Evolutionary conservation across 208 protist species (phyloP), one percentile per base, ranked within the genome.

Genomic region (Strigomonas culicis): DNA sequence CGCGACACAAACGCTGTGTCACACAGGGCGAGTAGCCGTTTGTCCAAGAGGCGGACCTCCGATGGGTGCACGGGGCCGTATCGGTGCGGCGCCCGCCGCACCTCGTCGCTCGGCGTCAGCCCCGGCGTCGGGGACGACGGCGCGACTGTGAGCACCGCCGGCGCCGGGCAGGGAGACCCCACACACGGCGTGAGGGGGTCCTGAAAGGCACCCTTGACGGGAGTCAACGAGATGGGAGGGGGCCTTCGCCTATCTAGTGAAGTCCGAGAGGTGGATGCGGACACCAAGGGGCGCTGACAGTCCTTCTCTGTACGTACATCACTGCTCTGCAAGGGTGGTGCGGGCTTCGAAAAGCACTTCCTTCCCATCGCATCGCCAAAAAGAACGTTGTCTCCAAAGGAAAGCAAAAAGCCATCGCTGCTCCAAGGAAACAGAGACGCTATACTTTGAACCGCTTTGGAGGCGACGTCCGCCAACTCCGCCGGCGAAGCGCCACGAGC

Each of bases 391-490:
- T 81, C 79, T 24, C 70, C 36, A 39, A 72, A 77, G 4, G 66
- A 63, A n/a, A 81, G 17, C 10, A 85, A 15, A 46, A 85, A 81
- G 31, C 79, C 79, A 21, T 55, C 55, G 47, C 72, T 79, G 57
- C 71, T 79, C 66, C 68, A 85, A 25, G 79, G 79, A 43, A 71
- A 81, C 13, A 85, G 70, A 27, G 70, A 75, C 44, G 75, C 74
- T 13, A 85, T 41, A 52, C 75, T 75, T 15, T 70, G 71, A 19
- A 85, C 71, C 4, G 79, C 79, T 47, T 77, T 77, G 53, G 62
- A 63, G 1, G 79, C 74, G 19, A 85, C 66, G 1, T 19, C 52
- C n/a, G 61, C 61, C 24, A 49, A 3, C 27, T 58, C 65, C 25
- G 36, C 58, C 39, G 21, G 53, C 7, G 25, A 72, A 22, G 66